Evolutionary conservation across 352 stramenopile genomes (phyloP), one percentile per base, ranked within the genome.

Genomic region (Globisporangium nunn): DNA sequence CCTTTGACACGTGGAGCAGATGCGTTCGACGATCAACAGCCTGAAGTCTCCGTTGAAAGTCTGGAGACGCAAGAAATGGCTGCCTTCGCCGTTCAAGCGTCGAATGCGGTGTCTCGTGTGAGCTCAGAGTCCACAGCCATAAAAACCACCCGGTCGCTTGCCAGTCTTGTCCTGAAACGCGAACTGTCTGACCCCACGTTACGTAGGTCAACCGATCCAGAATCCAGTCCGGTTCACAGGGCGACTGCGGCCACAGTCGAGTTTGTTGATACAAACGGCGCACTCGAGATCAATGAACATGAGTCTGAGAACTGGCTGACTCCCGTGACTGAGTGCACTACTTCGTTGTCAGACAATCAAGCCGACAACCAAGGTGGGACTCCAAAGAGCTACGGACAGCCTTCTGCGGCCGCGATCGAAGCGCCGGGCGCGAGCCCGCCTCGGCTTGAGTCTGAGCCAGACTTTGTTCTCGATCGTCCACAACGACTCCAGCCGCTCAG

Each of bases 381-480:
- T 17, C 1, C 37, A 17, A 12, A 43, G 2, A 43, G 37, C 37
- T 43, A 17, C 5, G 11, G 2, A 43, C 11, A 12, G 37, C 5
- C 37, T 43, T 3, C 11, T 17, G 37, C 2, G 4, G 6, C 37
- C 3, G 11, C 15, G 37, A 43, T n/a, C 10, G 37, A 14, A 17
- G 37, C 11, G 17, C 2, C 37, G 12, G 11, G 11, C 5, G 37
- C 37, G 6, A 14, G 2, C 44, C 23, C 23, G 23, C 23, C 15
- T 40, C 18, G 55, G 55, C 18, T 28, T 3, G 18, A 4, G 6
- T 4, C 23, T 12, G 47, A 55, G 29, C 35, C 47, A 54, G 55
- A 61, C 39, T 61, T 61, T 28, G 47, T 61, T 45, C 39, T 61
- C n/a, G 23, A 17, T 28, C 46, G 37, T 28, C 55, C 37, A 11